A percentile compares a stretch with the other conserved stretches of the same genome.
Conservation (phyloP, 441 rosid species). For the Pelargonium fulgidum region DNA sequence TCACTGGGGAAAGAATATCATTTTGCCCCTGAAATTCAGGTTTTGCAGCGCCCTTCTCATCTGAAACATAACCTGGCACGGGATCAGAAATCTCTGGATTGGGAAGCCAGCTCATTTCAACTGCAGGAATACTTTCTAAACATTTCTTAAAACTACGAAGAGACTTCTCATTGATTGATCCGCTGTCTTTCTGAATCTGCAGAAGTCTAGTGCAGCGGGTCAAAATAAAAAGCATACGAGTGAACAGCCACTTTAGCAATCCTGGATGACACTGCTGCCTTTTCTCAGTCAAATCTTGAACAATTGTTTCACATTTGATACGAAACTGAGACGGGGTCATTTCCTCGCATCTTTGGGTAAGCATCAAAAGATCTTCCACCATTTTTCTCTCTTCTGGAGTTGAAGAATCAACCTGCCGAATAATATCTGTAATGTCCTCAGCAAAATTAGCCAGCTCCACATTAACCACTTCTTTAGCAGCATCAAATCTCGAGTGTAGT, state of each 20-base stretch:
- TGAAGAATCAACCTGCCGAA: conserved; percentile 48
- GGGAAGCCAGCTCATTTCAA: conserved; percentile 56
- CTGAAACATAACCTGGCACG: conserved; percentile 25
- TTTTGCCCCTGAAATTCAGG: conserved; percentile 23
- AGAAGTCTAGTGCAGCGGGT: conserved; percentile 78
- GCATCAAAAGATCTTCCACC: conserved; percentile 50
- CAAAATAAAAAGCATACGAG: conserved; percentile 77
- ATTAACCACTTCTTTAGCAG: conserved; percentile 62
- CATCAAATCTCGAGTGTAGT: conserved; percentile 64
- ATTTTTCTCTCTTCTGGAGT: conserved; percentile 45
- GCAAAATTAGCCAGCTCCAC: conserved; percentile 50
- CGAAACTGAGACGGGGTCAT: conserved; percentile 63
- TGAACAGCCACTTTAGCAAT: conserved; percentile 59
- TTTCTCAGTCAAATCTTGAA: conserved; percentile 60
- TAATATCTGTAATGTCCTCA: conserved; percentile 44
- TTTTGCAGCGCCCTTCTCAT: conserved; percentile 31
- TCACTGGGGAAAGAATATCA: conserved; percentile 28
- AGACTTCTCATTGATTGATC: conserved; percentile 61
- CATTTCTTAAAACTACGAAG: conserved; percentile 61
- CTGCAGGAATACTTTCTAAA: conserved; percentile 64
- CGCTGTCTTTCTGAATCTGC: conserved; percentile 65
- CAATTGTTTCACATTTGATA: conserved; percentile 56
- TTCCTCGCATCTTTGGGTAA: conserved; percentile 51
- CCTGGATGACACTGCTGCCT: conserved; percentile 64
- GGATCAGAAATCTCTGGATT: conserved; percentile 36